Evolutionary conservation across 2,329 filamentous ascomycete genomes (phyloP), one percentile per base, ranked within the genome.

Genomic region (Atkinsonella hypoxylon): DNA sequence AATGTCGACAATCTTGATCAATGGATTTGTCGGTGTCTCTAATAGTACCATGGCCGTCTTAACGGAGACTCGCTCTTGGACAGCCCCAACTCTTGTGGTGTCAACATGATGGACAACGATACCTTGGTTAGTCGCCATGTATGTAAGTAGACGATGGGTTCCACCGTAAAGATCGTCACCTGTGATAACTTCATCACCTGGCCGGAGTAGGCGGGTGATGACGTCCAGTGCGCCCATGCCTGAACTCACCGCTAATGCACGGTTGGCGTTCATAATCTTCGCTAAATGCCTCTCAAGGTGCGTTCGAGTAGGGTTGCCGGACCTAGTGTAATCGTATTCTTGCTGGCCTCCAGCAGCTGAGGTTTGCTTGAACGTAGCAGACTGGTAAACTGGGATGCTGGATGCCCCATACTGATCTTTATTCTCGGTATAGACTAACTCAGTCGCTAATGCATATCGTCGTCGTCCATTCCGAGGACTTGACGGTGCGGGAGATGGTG

Each of bases 261-360:
- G 86, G 61, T 83, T 82, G 44, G 93, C 93, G 60, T 88, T 90
- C 94, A 98, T 98, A 66, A 98, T 95, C 79, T 98, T 98, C 63
- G 94, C 93, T 60, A 98, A 76, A 69, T 98, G 93, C 53, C 91
- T 83, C 73, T 98, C 93, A 55, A 98, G 81, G 64, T 98, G 93
- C 34, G 91, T 95, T 57, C 93, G 82, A 52, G 93, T 98, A 17
- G 93, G 93, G 67, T 98, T 98, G 51, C 93, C 93, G 36, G 90
- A 97, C 54, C 94, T 87, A 53, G 93, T 97, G 74, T 98, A 98
- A 73, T 98, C 93, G 70, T 97, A 98, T 69, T 97, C 90, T 63
- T 80, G 75, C 58, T 81, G 86, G 53, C 88, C 89, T 53, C 87
- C 89, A 44, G 70, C 77, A 55, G 86, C 85, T 17, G 85, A 88